Base-by-base conservation (phyloP, 331 rosid species). In the Rosa hybrid region DNA sequence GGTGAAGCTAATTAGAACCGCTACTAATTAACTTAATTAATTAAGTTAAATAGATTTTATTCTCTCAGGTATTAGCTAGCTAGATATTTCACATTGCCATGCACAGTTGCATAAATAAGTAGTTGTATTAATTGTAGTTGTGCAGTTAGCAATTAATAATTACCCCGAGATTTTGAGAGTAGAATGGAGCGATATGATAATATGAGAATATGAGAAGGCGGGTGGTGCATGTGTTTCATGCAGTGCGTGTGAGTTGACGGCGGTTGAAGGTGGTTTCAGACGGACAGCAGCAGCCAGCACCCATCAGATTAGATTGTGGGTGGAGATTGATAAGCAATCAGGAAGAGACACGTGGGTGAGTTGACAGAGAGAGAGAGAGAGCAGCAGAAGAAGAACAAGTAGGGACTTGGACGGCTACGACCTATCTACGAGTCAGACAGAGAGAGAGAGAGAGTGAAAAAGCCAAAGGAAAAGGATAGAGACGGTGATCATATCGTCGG, bases 321-420 rank as follows among this genome's bases (percentile, higher is more conserved):
- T 39, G 0, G 39, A 21, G 44, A 56, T 0, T 5, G 51, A 6
- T 2, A 8, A 21, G 48, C 38, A 49, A 17, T 72, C 5, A 13
- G 48, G n/a, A 65, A 11, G 67, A 41, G 76, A 77, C 62, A 51
- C 77, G 69, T 57, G 77, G 74, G 39, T 25, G 72, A 4, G 77
- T 51, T 72, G 60, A 71, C 13, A 25, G 44, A 25, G 7, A 18
- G 60, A 54, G 8, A 54, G 60, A 6, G 5, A 20, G 1, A 0
- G n/a, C n/a, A n/a, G n/a, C n/a, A n/a, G n/a, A n/a, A n/a, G n/a
- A n/a, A n/a, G n/a, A 48, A 25, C 14, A 7, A 48, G 11, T 44
- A 39, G 65, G 65, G 65, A 8, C 14, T 44, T n/a, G 39, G 74
- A 12, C 56, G 74, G 54, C 74, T 44, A 44, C 34, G 74, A 8